These are phyloP conservation scores for Didymosphaeria variabile DNA, from an alignment of 2,329 filamentous ascomycete genomes.

Conservation along the genomic window DNA sequence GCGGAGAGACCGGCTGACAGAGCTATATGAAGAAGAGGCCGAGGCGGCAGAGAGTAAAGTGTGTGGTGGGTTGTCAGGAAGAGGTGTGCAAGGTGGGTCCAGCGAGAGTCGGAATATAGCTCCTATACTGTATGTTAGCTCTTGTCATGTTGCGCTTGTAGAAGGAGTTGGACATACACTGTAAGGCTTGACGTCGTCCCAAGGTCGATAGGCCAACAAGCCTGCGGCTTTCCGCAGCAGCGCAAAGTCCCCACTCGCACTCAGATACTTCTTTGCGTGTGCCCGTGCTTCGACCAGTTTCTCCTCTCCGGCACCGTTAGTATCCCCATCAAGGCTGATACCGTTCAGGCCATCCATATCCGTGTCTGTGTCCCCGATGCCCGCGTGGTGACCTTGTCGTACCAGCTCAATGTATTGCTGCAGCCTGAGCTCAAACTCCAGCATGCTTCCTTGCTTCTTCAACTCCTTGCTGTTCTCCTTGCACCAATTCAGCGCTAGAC, in stretches of 20 bases:
- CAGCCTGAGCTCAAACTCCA: slow-evolving; percentile 91
- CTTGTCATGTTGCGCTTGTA: slow-evolving; percentile 11
- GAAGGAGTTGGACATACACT: slow-evolving; percentile 55
- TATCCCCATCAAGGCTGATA: slow-evolving; percentile 63
- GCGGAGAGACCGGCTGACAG: slow-evolving; percentile 91
- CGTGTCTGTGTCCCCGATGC: slow-evolving; percentile 33
- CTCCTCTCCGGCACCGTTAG: slow-evolving; percentile 43
- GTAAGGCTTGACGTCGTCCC: slow-evolving; percentile 68
- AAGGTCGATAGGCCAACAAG: slow-evolving; percentile 77
- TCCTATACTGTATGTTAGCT: slow-evolving; percentile 57
- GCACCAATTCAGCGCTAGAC: slow-evolving; percentile 88
- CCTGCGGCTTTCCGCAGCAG: slow-evolving; percentile 77
- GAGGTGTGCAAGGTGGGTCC: slow-evolving; percentile 77
- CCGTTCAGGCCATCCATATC: slow-evolving; percentile 64
- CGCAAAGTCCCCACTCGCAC: slow-evolving; percentile 73
- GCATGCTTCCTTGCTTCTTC: slow-evolving; percentile 84
- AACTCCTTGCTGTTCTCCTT: slow-evolving; percentile 91
- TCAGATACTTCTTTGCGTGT: slow-evolving; percentile 84
- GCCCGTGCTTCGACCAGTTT: slow-evolving; percentile 79
- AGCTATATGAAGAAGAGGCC: slow-evolving; percentile 88
- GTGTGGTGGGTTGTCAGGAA: slow-evolving; percentile 89
- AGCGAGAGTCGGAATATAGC: slow-evolving; percentile 78
- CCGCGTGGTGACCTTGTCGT: slow-evolving; percentile 61
- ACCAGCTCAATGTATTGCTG: slow-evolving; percentile 96
- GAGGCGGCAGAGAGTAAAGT: slow-evolving; percentile 81